A percentile compares a stretch with the other conserved stretches of the same genome.
phyloP scores from a whole-genome alignment of 2,329 filamentous ascomycete species.

The Kalaharituber pfeilii region DNA sequence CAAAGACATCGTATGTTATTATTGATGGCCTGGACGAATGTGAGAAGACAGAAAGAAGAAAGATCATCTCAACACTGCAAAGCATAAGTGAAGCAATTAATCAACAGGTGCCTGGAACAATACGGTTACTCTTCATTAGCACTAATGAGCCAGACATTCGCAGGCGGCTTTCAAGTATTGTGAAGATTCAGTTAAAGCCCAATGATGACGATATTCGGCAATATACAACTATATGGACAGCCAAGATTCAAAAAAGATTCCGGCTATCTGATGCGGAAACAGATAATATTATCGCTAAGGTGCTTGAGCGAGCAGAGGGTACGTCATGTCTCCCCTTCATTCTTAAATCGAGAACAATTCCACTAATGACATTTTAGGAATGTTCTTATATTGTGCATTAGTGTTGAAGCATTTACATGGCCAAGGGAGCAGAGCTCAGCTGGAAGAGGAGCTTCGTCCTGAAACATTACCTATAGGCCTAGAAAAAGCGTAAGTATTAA shows the following conservation, averaged over 20 bases:
- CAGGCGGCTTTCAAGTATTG: constrained; percentile 18
- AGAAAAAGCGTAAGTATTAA: constrained; percentile 18
- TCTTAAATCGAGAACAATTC: not conserved
- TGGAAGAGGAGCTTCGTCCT: constrained; percentile 18
- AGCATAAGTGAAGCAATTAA: constrained; percentile 5
- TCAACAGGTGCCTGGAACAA: constrained; percentile 7
- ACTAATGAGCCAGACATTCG: constrained; percentile 23
- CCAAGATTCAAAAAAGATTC: constrained; percentile 22
- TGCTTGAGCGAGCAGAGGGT: constrained; percentile 20
- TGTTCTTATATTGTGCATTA: constrained; percentile 26
- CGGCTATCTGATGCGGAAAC: constrained; percentile 9
- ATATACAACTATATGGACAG: constrained; percentile 18
- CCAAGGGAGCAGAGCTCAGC: constrained; percentile 15
- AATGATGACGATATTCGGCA: constrained; percentile 25
- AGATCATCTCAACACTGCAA: constrained; percentile 24
- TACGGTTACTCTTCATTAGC: constrained; percentile 26
- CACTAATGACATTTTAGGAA: constrained; percentile 16
- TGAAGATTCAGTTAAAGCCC: constrained; percentile 20
- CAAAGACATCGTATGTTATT: constrained; percentile 26
- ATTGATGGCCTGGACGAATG: constrained; percentile 34
- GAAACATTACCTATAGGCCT: constrained; percentile 13
- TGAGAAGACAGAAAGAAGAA: constrained; percentile 21
- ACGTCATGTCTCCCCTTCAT: not conserved
- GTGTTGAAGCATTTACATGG: constrained; percentile 23
- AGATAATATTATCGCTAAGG: constrained; percentile 15